Evolutionary conservation across 2,329 filamentous ascomycete genomes (phyloP).

Genomic region (Ambrosiella beaveri): DNA sequence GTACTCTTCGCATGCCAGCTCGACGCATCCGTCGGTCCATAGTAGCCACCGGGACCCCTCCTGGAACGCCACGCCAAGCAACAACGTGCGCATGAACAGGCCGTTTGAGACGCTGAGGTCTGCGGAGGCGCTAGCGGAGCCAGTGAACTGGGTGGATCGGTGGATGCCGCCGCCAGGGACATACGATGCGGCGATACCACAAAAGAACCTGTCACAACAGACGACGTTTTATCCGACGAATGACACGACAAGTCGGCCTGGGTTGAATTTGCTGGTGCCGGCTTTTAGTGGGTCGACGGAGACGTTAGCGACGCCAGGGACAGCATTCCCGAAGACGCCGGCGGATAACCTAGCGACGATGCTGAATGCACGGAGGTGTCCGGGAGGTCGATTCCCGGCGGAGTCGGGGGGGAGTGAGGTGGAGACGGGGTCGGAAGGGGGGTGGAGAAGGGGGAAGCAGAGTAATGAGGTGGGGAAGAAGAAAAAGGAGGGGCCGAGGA

Average conservation of each 20-base stretch:
- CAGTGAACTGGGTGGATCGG: conserved; percentile 10
- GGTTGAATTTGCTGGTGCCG: conserved; percentile 11
- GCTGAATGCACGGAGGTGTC: neutral
- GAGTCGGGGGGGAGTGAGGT: neutral
- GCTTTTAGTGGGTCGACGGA: conserved; percentile 10
- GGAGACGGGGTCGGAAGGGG: conserved; percentile 1
- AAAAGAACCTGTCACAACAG: neutral
- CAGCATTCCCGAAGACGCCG: conserved; percentile 10
- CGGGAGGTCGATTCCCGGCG: neutral
- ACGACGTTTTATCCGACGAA: neutral
- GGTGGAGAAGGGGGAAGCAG: neutral
- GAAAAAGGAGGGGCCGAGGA: conserved; percentile 16
- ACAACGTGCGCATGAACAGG: neutral
- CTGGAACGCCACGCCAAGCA: neutral
- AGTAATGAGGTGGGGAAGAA: neutral
- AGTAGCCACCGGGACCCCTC: neutral
- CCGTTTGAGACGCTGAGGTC: conserved; percentile 8
- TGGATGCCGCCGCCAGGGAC: conserved; percentile 12
- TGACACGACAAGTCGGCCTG: neutral
- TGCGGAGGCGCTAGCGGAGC: conserved; percentile 8
- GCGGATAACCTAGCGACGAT: conserved; percentile 3
- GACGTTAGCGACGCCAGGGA: conserved; percentile 10
- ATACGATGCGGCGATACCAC: neutral
- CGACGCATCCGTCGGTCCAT: neutral
- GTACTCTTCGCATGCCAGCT: conserved; percentile 9